Base-by-base conservation (phyloP, 768 basidiomycete species). In the Antrodiella citrinella region DNA sequence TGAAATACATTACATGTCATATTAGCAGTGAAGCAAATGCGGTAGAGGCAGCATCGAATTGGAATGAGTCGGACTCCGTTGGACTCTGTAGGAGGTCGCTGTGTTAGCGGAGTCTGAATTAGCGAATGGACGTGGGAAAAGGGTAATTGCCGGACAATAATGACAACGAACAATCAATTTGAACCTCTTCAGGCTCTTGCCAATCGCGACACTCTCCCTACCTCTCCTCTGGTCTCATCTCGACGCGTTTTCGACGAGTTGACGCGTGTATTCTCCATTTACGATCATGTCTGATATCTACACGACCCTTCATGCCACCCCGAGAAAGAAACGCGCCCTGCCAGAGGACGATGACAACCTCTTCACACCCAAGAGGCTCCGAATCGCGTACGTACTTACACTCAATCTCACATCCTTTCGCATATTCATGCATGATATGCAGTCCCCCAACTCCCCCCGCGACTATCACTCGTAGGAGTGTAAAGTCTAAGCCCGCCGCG, bases 311-410 rank as follows among this genome's bases (percentile, higher is more conserved):
- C 69, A 74, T 42, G 69, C 87, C 45, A 86, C 86, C 26, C 85
- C 84, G 0, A 75, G 63, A 59, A 89, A 87, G 71, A 86, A 83
- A 65, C 79, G 87, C 49, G 67, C 67, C 48, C 69, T 73, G 26
- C 63, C 74, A 20, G 71, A 71, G 50, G 69, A 76, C 53, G 80
- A 81, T 57, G 77, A 79, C 38, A 64, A 60, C 9, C 68, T 70
- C 13, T 65, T 80, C 50, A 85, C 84, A 0, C 86, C 87, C 47
- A 91, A 90, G 69, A 80, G 78, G 63, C 71, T 81, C 47, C 72
- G 86, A 61, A 70, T 67, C 51, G 71, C 68, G 80, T 84, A 65
- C 25, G 76, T 57, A 44, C 50, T 18, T 46, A 4, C 25, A 50
- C 18, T 15, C 26, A 38, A 15, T 10, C 47, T 21, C 13, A 30